A percentile compares a stretch with the other conserved stretches of the same genome.
phyloP scores from a whole-genome alignment of 73 alveolate species.

The Paramecium sexaurelia region DNA sequence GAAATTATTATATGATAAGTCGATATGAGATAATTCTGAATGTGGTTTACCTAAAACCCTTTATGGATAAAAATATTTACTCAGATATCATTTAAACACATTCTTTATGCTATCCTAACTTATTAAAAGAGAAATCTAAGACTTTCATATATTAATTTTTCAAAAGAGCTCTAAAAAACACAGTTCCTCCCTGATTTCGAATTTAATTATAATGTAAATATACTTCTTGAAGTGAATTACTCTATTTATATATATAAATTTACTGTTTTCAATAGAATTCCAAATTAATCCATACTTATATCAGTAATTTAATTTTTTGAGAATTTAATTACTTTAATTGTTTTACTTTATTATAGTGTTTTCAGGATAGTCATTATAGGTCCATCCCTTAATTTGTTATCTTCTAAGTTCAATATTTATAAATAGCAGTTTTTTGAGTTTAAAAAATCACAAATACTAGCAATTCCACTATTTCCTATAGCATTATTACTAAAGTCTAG shows the following conservation, averaged over 20 bases:
- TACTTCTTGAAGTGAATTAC: constrained; percentile 32
- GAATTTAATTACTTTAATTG: constrained; percentile 42
- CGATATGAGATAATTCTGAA: constrained; percentile 60
- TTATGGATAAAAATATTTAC: constrained; percentile 17
- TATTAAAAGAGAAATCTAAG: constrained; percentile 32
- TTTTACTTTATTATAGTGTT: constrained; percentile 27
- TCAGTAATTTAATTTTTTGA: constrained; percentile 61
- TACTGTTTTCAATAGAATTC: constrained; percentile 42
- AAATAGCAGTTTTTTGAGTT: background rate
- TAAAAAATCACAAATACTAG: background rate
- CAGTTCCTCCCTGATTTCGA: constrained; percentile 51
- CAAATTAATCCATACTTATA: constrained; percentile 43
- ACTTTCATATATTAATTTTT: constrained; percentile 57
- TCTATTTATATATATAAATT: constrained; percentile 10
- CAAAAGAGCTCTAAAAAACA: constrained; percentile 23
- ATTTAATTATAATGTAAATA: constrained; percentile 64
- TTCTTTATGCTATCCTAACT: constrained; percentile 42
- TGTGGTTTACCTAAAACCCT: constrained; percentile 58
- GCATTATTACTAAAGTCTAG: constrained; percentile 24
- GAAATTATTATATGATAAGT: constrained; percentile 61
- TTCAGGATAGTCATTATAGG: constrained; percentile 21
- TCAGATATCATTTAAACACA: constrained; percentile 35
- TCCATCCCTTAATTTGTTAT: constrained; percentile 61
- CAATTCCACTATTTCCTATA: background rate
- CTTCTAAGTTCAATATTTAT: constrained; percentile 42